These are phyloP conservation scores for Croton laevigatus DNA, from an alignment of 441 rosid species.

Conservation along the genomic window DNA sequence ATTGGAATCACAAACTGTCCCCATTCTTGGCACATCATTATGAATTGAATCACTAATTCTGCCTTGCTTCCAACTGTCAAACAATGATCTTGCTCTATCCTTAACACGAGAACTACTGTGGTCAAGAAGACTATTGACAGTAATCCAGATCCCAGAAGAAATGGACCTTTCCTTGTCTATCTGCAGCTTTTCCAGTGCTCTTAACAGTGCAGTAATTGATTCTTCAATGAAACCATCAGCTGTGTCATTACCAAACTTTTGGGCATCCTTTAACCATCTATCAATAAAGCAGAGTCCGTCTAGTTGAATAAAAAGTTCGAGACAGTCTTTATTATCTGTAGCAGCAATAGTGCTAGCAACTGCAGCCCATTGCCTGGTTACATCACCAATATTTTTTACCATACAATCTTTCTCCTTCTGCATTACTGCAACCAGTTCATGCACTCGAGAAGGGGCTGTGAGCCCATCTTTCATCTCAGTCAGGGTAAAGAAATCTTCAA, in stretches of 20 bases:
- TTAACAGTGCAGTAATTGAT: constrained; percentile 63
- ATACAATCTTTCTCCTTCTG: constrained; percentile 59
- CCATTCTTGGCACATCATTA: constrained; percentile 37
- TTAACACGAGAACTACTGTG: constrained; percentile 61
- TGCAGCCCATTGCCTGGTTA: constrained; percentile 87
- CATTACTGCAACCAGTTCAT: constrained; percentile 74
- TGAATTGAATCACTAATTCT: constrained; percentile 31
- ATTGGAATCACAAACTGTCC: constrained; percentile 23
- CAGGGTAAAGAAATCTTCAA: constrained; percentile 90
- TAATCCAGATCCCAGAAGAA: constrained; percentile 78
- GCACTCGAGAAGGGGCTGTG: constrained; percentile 64
- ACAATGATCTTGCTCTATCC: constrained; percentile 68
- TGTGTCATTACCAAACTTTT: constrained; percentile 39
- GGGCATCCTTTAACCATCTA: constrained; percentile 81
- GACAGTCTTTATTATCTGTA: constrained; percentile 85
- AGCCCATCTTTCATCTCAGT: constrained; percentile 97
- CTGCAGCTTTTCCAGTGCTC: constrained; percentile 73
- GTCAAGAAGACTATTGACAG: constrained; percentile 65
- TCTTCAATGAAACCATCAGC: constrained; percentile 63
- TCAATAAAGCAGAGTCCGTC: constrained; percentile 75
- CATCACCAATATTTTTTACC: constrained; percentile 69
- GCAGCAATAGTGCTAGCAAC: constrained; percentile 84
- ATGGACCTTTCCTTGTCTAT: constrained; percentile 57
- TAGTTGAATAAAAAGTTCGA: constrained; percentile 80
- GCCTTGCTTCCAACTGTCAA: constrained; percentile 59